Base-by-base conservation (phyloP, 371 early-diverging fungal genomes). In the Zopfochytrium polystomum region DNA sequence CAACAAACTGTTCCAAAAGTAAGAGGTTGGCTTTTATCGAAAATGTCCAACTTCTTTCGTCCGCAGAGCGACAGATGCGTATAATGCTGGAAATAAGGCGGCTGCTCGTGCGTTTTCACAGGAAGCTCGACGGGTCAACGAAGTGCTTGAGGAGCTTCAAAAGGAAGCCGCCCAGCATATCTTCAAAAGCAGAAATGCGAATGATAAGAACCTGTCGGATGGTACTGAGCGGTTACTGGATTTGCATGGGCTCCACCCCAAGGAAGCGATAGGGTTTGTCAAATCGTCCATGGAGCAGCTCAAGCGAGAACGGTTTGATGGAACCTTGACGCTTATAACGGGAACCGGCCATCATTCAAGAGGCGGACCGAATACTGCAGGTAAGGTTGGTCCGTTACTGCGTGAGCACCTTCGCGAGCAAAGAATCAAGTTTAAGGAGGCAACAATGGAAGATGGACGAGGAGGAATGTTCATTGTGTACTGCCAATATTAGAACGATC, bases 271-370 rank as follows among this genome's bases (percentile, higher is more conserved):
- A 15, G 52, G 67, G 33, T 64, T 70, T 33, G 15, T 73, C 3
- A 52, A 66, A 49, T 35, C 50, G 18, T 57, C 52, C 2, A 43
- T 75, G 11, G 62, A 31, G 2, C 13, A n/a, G n/a, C 50, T 79
- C 6, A 46, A 47, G 34, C 31, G 61, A 23, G 58, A 65, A 51
- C 44, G 50, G 23, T 69, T 63, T 55, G 26, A 35, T 13, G 79
- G 75, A 1, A 52, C 27, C 22, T 51, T 79, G 5, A 30, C 64
- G 26, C 38, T 76, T 15, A 62, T 79, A 23, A 79, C 79, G 23
- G 79, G 79, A 6, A 71, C 76, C 1, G 79, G 79, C 2, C 71
- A 79, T 65, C 79, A 79, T 59, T 66, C 67, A 3, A 56, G 68
- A 20, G 45, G 62, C 2, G 46, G n/a, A n/a, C n/a, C n/a, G n/a